Base-by-base conservation (phyloP, 139 green algal species). In the Astrephomene gubernaculifera region DNA sequence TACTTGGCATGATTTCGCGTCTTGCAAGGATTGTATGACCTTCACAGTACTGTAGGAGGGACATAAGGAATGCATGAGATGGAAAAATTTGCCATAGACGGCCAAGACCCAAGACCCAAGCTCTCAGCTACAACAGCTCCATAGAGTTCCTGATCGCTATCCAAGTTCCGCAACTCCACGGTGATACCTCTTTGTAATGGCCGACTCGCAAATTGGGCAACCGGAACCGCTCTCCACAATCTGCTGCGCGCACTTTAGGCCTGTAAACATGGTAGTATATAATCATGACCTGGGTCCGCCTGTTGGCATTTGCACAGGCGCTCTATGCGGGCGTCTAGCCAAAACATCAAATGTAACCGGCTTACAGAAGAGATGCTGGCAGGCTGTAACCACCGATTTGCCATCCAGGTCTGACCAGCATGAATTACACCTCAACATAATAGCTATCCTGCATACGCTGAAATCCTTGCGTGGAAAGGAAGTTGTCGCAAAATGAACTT, bases 311-410 rank as follows among this genome's bases (percentile, higher is more conserved):
- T n/a, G n/a, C n/a, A n/a, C n/a, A n/a, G n/a, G n/a, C n/a, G n/a
- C n/a, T n/a, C n/a, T n/a, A n/a, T n/a, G n/a, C n/a, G n/a, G n/a
- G n/a, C n/a, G n/a, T n/a, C n/a, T 57, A 17, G 14, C 49, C 17
- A 57, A 57, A 25, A 57, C 17, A 57, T 57, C 12, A 65, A 65
- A 65, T n/a, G 24, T 65, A 27, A n/a, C 57, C 0, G 25, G 52
- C 89, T 86, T 54, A 94, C 93, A 95, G 78, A 91, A 95, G 0
- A 95, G 79, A 54, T 95, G 93, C 0, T 87, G 83, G 80, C 93
- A 95, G 12, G 63, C 21, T 17, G 90, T 92, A 2, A 88, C 92
- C 4, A 94, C 83, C 27, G 79, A 74, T 45, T 94, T 84, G 27
- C 76, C 67, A 22, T 94, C 88, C 36, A 92, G 43, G n/a, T 91